Evolutionary conservation across 345 rosid genomes (phyloP), one percentile per base, ranked within the genome.

Genomic region (Melaleuca quinquenervia): DNA sequence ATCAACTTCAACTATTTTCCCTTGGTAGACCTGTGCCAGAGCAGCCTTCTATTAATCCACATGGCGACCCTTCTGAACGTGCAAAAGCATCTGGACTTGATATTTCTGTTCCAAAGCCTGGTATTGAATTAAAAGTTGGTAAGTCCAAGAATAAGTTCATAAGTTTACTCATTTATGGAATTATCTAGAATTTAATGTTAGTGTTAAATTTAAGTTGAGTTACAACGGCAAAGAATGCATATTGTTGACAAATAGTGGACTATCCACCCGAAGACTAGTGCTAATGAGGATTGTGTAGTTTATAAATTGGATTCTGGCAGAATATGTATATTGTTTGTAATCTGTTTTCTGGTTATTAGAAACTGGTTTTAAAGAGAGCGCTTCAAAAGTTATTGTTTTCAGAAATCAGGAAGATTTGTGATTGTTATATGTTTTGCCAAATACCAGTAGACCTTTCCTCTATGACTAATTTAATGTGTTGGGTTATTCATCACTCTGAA

Each of bases 1-100:
- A 92, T 90, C 99, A 96, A 89, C 95, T 98, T 88, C 96, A 93
- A 86, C 87, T 93, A 85, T 98, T 98, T 90, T 94, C 95, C 85
- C 90, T 89, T 32, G 98, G 99, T 83, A 93, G 90, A 90, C 75
- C 93, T 82, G 93, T 94, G 84, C 96, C 98, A 20, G 99, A 98
- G 87, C 95, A 93, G 80, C 97, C 98, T 87, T 92, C 95, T 76
- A 88, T 92, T 16, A 85, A 52, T 88, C 93, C 94, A 82, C 91
- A 93, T 62, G 82, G 54, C 6, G 93, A 93, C 82, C 74, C 84
- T 82, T 89, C 93, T 84, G 94, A 87, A 82, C 96, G 94, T 85
- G 98, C 98, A 85, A 89, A 83, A 78, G 84, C 87, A 89, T 94
- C 95, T 91, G 94, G 96, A 52, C 78, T 95, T 85, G 97, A 93